phyloP scores from a whole-genome alignment of 2,329 filamentous ascomycete genomes.

The Talaromyces piceae region DNA sequence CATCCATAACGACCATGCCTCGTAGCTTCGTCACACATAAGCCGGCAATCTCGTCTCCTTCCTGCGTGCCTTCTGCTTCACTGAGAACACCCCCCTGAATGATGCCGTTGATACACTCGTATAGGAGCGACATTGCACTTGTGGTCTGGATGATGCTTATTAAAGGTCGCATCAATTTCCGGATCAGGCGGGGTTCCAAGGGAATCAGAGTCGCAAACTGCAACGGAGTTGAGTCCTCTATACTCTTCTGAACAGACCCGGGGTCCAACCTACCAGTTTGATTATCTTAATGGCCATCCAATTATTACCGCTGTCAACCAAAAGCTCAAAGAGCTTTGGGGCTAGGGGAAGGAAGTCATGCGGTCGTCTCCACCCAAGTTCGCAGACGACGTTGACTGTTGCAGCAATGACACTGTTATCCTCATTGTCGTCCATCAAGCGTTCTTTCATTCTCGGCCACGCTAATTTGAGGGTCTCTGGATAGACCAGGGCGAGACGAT shows the following conservation, averaged over 20 bases:
- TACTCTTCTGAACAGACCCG: background rate
- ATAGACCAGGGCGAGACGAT: constrained; percentile 89
- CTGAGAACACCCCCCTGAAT: constrained; percentile 93
- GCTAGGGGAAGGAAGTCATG: constrained; percentile 90
- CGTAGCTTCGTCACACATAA: constrained; percentile 88
- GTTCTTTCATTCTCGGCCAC: constrained; percentile 96
- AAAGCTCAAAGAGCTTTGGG: constrained; percentile 80
- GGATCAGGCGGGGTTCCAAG: constrained; percentile 80
- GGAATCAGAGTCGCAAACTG: constrained; percentile 93
- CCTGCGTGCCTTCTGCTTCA: constrained; percentile 67
- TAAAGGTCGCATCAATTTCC: constrained; percentile 82
- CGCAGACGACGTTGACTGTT: constrained; percentile 94
- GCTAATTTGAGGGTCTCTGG: constrained; percentile 85
- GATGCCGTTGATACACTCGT: constrained; percentile 97
- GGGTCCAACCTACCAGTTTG: constrained; percentile 64
- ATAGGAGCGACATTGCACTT: constrained; percentile 93
- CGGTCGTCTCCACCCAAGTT: constrained; percentile 87
- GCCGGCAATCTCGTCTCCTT: constrained; percentile 83
- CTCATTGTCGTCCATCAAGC: constrained; percentile 80
- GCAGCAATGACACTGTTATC: constrained; percentile 91
- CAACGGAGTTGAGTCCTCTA: constrained; percentile 18
- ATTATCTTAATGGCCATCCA: constrained; percentile 99
- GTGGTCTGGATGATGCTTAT: constrained; percentile 92
- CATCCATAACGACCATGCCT: constrained; percentile 88
- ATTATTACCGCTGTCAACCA: constrained; percentile 90